These are phyloP conservation scores for Trichoderma atroviride DNA, from an alignment of 2,329 filamentous ascomycete species.

Conservation along the genomic window DNA sequence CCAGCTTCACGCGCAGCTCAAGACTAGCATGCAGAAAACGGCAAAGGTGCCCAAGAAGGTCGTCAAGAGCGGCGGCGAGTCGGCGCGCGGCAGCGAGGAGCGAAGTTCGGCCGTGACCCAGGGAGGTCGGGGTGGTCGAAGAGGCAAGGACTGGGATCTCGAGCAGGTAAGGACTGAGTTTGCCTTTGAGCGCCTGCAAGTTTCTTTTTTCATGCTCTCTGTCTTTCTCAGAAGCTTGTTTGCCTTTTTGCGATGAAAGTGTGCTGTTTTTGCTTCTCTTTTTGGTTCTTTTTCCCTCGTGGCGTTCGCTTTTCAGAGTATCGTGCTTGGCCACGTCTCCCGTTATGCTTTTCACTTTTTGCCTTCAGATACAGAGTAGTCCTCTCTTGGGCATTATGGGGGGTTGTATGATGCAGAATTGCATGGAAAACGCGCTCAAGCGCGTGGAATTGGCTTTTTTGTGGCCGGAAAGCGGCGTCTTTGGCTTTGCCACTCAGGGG, in stretches of 20 bases:
- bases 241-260: neutral
- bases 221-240: neutral
- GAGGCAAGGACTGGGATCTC: constrained; percentile 78
- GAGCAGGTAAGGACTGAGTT: constrained; percentile 65
- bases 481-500: neutral
- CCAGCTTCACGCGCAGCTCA: constrained; percentile 71
- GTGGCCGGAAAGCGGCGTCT: neutral
- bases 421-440: neutral
- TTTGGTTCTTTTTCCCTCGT: neutral
- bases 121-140: constrained; percentile 69
- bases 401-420: neutral
- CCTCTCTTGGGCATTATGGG: neutral
- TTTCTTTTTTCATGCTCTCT: neutral
- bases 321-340: neutral
- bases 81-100: constrained; percentile 75
- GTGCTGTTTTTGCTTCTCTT: neutral
- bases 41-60: constrained; percentile 58
- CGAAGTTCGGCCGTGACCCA: constrained; percentile 64
- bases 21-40: constrained; percentile 56
- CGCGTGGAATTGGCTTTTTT: neutral
- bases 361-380: constrained; percentile 12
- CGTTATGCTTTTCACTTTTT: neutral
- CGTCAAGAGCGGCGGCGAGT: constrained; percentile 47
- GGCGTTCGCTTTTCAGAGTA: neutral
- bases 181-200: neutral